phyloP scores from a whole-genome alignment of 345 rosid genomes.

The Microcos paniculata region DNA sequence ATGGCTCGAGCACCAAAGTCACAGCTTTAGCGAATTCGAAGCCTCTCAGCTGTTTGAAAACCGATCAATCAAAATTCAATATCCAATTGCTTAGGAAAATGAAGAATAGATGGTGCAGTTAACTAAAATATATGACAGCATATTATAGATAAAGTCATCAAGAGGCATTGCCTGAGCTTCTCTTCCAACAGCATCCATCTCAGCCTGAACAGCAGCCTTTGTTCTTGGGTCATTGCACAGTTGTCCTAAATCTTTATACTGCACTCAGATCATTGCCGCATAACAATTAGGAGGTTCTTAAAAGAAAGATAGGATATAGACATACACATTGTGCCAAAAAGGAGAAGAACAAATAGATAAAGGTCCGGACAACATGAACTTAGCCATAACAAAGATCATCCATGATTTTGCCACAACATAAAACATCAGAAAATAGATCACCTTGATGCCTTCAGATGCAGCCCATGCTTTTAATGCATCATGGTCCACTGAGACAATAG shows the following conservation, averaged over 20 bases:
- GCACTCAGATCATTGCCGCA: conserved; percentile 17
- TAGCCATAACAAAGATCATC: neutral
- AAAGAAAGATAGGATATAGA: neutral
- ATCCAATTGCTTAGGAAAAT: neutral
- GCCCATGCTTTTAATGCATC: conserved; percentile 86
- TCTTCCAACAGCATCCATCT: conserved; percentile 80
- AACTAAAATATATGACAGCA: too few species aligned
- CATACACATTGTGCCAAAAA: neutral
- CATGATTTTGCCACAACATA: neutral
- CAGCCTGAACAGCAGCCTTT: conserved; percentile 72
- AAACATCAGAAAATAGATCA: conserved; percentile 19
- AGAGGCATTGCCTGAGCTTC: conserved; percentile 72
- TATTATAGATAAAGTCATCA: too few species aligned
- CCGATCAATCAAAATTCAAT: neutral
- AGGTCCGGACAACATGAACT: neutral
- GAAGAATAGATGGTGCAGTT: neutral
- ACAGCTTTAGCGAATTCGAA: conserved; percentile 93
- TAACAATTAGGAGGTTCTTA: neutral
- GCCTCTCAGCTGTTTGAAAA: conserved; percentile 65
- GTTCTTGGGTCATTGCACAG: conserved; percentile 72
- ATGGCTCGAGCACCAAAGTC: conserved; percentile 80
- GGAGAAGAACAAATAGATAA: neutral
- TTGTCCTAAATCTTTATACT: conserved; percentile 61
- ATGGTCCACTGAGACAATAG: conserved; percentile 77
- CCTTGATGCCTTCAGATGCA: conserved; percentile 81